These are phyloP conservation scores for Globisporangium radiosum DNA, from an alignment of 352 stramenopile species.

Conservation along the genomic window DNA sequence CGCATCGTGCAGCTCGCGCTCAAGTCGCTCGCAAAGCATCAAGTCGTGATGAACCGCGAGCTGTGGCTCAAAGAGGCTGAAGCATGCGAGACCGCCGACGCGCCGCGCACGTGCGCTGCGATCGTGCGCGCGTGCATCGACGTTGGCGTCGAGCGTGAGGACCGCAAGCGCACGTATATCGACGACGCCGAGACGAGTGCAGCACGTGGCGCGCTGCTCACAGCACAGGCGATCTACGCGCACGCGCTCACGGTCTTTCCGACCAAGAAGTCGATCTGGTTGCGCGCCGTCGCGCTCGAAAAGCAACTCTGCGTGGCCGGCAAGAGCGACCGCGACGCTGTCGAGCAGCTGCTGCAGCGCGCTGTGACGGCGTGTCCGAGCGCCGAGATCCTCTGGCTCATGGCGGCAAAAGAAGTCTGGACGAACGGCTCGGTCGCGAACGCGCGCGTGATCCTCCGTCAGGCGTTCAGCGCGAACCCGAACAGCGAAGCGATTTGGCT, in stretches of 20 bases:
- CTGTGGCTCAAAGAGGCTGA: slow-evolving; percentile 97
- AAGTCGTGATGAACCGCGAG: slow-evolving; percentile 92
- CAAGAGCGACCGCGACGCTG: slow-evolving; percentile 60
- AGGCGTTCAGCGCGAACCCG: slow-evolving; percentile 96
- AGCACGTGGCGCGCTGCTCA: slow-evolving; percentile 78
- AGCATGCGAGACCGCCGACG: slow-evolving; percentile 86
- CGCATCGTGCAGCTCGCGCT: slow-evolving; percentile 78
- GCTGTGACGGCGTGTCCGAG: slow-evolving; percentile 92
- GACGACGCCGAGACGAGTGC: slow-evolving; percentile 95
- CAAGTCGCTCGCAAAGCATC: slow-evolving; percentile 85
- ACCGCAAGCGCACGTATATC: slow-evolving; percentile 95
- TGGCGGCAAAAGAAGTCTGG: slow-evolving; percentile 98
- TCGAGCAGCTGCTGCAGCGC: slow-evolving; percentile 87
- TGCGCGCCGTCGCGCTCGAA: slow-evolving; percentile 95
- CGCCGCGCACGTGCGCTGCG: slow-evolving; percentile 91
- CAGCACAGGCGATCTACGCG: slow-evolving; percentile 93
- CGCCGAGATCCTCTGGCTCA: slow-evolving; percentile 97
- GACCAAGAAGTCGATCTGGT: slow-evolving; percentile 94
- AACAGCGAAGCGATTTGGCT: slow-evolving; percentile 95
- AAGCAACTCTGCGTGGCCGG: slow-evolving; percentile 82
- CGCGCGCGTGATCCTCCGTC: slow-evolving; percentile 91
- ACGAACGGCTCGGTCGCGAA: slow-evolving; percentile 89
- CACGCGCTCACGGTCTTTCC: slow-evolving; percentile 87
- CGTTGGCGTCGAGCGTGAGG: slow-evolving; percentile 94
- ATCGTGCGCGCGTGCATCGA: slow-evolving; percentile 93